Base-by-base conservation (phyloP, 1,284 basidiomycete species). In the Marasmius tenuissimus region DNA sequence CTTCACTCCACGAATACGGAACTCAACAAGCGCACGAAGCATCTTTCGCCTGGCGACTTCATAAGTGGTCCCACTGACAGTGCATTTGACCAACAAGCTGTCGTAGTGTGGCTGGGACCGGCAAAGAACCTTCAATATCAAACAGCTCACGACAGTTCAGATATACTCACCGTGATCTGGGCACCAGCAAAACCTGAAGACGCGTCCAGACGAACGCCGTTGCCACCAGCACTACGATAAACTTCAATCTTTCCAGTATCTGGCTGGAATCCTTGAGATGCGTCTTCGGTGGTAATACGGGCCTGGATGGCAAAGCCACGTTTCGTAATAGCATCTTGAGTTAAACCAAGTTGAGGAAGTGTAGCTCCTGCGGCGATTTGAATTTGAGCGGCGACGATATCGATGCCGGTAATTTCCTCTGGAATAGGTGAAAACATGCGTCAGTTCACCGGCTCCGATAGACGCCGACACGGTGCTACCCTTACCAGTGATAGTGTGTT, bases 241-340 rank as follows among this genome's bases (percentile, higher is more conserved):
- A 99, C 97, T 73, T 99, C 97, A 69, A 99, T 99, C 78, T 98
- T 98, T 66, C 97, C 97, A 2, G 95, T 98, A 76, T 99, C 97
- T 39, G 97, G 97, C 78, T 98, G 95, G 92, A 99, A 99, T 73
- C 82, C 85, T 60, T 85, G 75, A 27, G 92, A 86, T 9, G 97
- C 88, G 76, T 99, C 97, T 78, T 99, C 97, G n/a, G 97, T 99
- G 49, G 97, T 99, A 76, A 99, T 88, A 82, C 97, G 96, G 76
- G 95, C 98, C 75, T 99, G 97, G 67, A 99, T 99, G 11, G 97
- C 97, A 73, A 94, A 98, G 45, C 97, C 97, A 63, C 97, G 92
- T 78, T 95, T 95, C 67, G 91, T 92, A 75, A 99, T 95, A 58
- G 94, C 93, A 56, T 98, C 94, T 77, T 99, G 97, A n/a, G 92